Evolutionary conservation across 805 yeast genomes (phyloP), one percentile per base, ranked within the genome.

Genomic region (Saccharomycopsis fodiens): DNA sequence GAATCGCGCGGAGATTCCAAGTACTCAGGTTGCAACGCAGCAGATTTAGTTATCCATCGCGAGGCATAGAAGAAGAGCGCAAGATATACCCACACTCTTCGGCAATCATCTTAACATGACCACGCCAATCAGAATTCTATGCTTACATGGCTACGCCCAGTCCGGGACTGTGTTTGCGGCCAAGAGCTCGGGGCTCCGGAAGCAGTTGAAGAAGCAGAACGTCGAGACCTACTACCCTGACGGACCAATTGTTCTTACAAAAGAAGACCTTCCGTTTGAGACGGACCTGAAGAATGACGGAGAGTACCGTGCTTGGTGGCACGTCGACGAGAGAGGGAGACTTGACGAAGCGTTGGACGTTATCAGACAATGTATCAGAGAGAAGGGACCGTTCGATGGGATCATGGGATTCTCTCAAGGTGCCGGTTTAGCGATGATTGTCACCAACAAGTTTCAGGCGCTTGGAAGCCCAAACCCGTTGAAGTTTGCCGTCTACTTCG

Each of bases 371-470:
- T 75, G 78, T 51, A 69, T 85, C 39, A 66, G 72, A 22, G 69
- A 72, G 42, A 76, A 85, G 38, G 87, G 86, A 1, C 97, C 97
- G 1, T 85, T 86, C 54, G 83, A 82, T 19, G 98, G 97, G 4
- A 65, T 91, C 17, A 64, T 93, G 37, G 97, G 97, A 1, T 91
- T 91, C 60, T 82, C 94, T 8, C 97, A 93, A 62, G 98, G 98
- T 51, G 95, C 97, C 4, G 95, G 93, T 1, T 65, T 91, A 30
- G 81, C 86, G 1, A 85, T 91, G 1, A 69, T 85, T 21, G 59
- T 88, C 25, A 69, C 85, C 37, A 76, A 78, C 53, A 70, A 72
- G 34, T 78, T 82, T 70, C 72, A 20, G 55, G 81, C 35, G 74
- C 78, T 31, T 76, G 61, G 27, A 63, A 66, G 42, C 65, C 55